Evolutionary conservation across 2,329 filamentous ascomycete species (phyloP), one percentile per base, ranked within the genome.

Genomic region (Diplodia scrobiculata): DNA sequence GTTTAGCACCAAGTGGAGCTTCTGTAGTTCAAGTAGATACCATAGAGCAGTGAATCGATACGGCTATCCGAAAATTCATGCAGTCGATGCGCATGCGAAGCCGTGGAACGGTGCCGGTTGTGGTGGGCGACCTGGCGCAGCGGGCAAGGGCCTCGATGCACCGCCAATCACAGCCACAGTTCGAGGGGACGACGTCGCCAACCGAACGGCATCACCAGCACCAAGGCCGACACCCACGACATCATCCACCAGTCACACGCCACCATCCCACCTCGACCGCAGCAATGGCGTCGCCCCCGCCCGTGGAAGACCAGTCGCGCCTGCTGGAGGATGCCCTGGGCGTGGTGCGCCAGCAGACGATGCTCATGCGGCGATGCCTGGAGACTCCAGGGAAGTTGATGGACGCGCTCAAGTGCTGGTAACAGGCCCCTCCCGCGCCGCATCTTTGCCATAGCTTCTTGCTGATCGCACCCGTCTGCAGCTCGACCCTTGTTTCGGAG

Each of bases 391-490:
- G 95, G 70, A 99, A 99, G 86, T 88, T 99, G 71, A 99, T 99
- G 95, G 95, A 99, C 84, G 95, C 95, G 73, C 87, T 99, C 74
- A 99, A 99, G 83, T 98, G 94, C 91, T 97, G 93, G 95, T 98
- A 86, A 52, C 27, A 32, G 38, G 21, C 38, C 48, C 51, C 21
- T 36, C 29, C 21, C 19, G 25, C 11, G n/a, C 17, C 58, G 45
- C 58, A 29, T 29, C 17, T 10, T 32, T 41, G 48, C 36, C 41
- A 47, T 41, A 48, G 52, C 55, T 53, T 36, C 27, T 19, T 50
- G 25, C 51, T 67, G 52, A 64, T 58, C 47, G 67, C n/a, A 66
- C 70, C 54, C 69, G 69, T 25, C 67, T 68, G 25, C 67, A 98
- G 95, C 81, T 99, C 95, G 50, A 99, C 95, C 21, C 87, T 99